phyloP scores from a whole-genome alignment of 176 grass and related monocot species.

The sorghum (Sorghum bicolor) region Sorghum_bicolor_NCBIv3 NC_012870.2:19637001-19637500 shows the following conservation, averaged over 20 bases:
- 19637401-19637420: background rate
- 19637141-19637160: background rate
- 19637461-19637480: background rate
- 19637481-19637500: background rate
- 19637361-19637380: background rate
- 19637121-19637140: background rate
- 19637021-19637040: conserved; percentile 57
- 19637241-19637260: background rate
- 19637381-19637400: background rate
- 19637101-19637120: background rate
- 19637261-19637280: background rate
- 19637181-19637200: background rate
- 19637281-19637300: background rate
- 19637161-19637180: background rate
- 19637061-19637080: conserved; percentile 28
- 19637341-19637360: background rate
- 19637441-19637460: background rate
- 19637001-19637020: conserved; percentile 72
- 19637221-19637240: conserved; percentile 2
- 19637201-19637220: background rate
- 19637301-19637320: background rate
- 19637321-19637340: background rate
- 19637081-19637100: conserved; percentile 4
- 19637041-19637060: conserved; percentile 72
- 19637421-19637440: background rate